Base-by-base conservation (phyloP, 192 early-diverging fungal genomes). In the Entomortierella chlamydospora region DNA sequence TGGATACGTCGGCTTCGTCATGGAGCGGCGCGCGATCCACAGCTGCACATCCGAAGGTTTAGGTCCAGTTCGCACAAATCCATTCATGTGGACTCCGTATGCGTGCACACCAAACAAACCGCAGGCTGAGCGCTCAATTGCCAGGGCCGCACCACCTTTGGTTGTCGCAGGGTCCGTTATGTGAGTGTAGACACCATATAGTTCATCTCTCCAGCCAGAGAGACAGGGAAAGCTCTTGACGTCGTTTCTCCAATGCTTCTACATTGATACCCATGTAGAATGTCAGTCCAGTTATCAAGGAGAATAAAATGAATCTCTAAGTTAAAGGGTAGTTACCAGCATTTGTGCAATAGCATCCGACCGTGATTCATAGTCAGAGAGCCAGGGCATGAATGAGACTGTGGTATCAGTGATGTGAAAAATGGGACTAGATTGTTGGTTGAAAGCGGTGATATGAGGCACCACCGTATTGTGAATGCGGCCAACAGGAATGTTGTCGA, bases 31-130 rank as follows among this genome's bases (percentile, higher is more conserved):
- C 1, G 93, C 97, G 34, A 97, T 86, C 97, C 98, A 99, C 92
- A 98, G 92, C 43, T 88, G 83, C 17, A 93, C 70, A 20, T 83
- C 51, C 0, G 81, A 84, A 1, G 81, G 64, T 0, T 61, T 54
- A 2, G 67, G 61, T 3, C 62, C 62, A 7, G 81, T 83, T 0
- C 81, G 72, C 2, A 89, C 84, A 77, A 82, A 94, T 0, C 91
- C 96, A 82, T 96, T 99, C 56, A 98, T 53, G 81, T 99, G 96
- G 26, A 93, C 93, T 22, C 98, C 98, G 64, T 91, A 98, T 3
- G 92, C 88, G 18, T 92, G 87, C 0, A 97, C 82, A 8, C 95
- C 98, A 86, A 99, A 91, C 34, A 94, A 74, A 1, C 86, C 87
- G 7, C 91, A 87, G 1, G 93, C 93, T 0, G 93, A 90, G 3